phyloP scores from a whole-genome alignment of 78 protist species.

The Dictyostelium purpureum region DNA sequence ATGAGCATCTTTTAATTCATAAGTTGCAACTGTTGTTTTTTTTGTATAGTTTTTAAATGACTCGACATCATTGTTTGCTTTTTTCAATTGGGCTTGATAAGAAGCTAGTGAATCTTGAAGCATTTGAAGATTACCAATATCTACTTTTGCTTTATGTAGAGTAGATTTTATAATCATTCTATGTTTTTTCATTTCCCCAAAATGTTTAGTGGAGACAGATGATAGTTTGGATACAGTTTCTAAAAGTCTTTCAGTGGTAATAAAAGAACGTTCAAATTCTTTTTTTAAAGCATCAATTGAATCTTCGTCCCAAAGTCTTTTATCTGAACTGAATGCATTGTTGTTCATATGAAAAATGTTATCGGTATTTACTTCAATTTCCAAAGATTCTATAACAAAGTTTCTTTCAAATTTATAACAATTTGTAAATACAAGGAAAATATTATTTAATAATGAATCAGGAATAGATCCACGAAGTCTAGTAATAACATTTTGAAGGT shows the following conservation, averaged over 20 bases:
- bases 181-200: background rate
- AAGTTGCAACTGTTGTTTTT: background rate
- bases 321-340: background rate
- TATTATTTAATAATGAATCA: background rate
- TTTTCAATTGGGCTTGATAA: background rate
- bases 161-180: background rate
- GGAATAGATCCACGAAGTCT: constrained; percentile 15
- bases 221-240: background rate
- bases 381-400: background rate
- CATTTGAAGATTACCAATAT: constrained; percentile 1
- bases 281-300: background rate
- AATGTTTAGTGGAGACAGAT: background rate
- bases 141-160: background rate
- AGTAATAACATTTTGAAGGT: constrained; percentile 1
- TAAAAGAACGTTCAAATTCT: background rate
- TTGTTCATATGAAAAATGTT: background rate
- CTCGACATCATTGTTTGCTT: background rate
- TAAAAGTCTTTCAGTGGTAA: background rate
- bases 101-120: background rate
- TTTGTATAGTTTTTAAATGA: constrained; percentile 1
- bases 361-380: background rate
- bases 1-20: background rate
- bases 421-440: background rate
- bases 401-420: background rate
- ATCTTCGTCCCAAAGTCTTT: background rate